Base-by-base conservation (phyloP, 768 basidiomycete genomes). In the Thelephora aurantiotincta region DNA sequence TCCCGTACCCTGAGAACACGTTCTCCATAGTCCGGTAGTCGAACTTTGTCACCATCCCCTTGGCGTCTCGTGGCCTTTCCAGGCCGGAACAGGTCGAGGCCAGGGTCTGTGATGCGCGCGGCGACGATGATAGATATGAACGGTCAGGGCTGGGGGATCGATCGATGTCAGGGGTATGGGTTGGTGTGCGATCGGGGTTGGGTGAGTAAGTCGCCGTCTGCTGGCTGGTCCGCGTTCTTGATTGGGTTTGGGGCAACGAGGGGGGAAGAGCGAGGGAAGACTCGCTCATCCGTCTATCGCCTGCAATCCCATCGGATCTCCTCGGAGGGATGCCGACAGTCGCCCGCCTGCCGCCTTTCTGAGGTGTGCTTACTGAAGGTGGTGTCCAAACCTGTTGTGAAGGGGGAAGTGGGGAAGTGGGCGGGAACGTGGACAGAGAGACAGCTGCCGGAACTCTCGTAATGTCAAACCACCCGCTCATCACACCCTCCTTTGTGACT, bases 401-500 rank as follows among this genome's bases (percentile, higher is more conserved):
- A 11, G 18, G 18, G 18, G 22, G 9, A 4, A 41, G 7, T 18
- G 38, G 12, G 6, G 38, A 5, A n/a, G 38, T 11, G 7, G 12
- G 1, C 7, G 38, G 7, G 9, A 14, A 22, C 36, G 1, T 44
- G 22, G 22, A 46, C 46, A 11, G 46, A 46, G 1, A 48, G 48
- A 2, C 44, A 19, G 26, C 16, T 16, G 9, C 33, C 9, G 33
- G 47, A 11, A 58, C 48, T 52, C 58, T 53, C n/a, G 55, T 51
- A n/a, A 59, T 53, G 38, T 64, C 63, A 45, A 65, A 64, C 41
- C 58, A 52, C 6, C 57, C 58, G 49, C 62, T 63, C 55, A 63
- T 59, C 19, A 64, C 58, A 44, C 60, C 58, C 48, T 64, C 63
- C 41, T 58, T 57, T 22, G 64, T 45, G 12, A 54, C 56, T 14